Base-by-base conservation (phyloP, 1,284 basidiomycete genomes). In the Gymnopus androsaceus region DNA sequence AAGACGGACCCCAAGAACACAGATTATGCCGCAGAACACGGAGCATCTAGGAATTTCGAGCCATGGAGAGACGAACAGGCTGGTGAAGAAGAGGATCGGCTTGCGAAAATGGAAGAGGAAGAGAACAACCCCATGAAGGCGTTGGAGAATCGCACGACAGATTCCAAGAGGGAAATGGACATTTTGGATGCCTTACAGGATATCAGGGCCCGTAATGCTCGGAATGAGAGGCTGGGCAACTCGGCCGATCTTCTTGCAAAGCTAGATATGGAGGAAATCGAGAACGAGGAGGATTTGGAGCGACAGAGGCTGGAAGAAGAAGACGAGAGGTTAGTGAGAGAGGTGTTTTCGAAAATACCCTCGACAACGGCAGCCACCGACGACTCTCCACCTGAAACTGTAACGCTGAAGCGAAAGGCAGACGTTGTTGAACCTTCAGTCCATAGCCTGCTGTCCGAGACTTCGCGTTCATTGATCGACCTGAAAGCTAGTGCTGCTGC, bases 1-100 rank as follows among this genome's bases (percentile, higher is more conserved):
- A 98, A 98, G 73, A 99, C 96, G 0, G 97, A 99, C 70, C 97
- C 96, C 8, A 96, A 96, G 81, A 98, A 97, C 67, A 96, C 94
- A 1, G 95, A 98, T 71, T 98, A 97, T 66, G 63, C 80, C 12
- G 92, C 91, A 37, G 95, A 98, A 71, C 94, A 96, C 67, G 95
- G 95, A 31, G 95, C 95, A 25, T 92, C 88, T 7, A 85, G 95
- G 17, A 98, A 97, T 68, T 97, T 96, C 67, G 95, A 98, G 72
- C 91, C 91, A 12, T 94, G 92, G 92, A 73, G 92, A 64, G 91
- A 93, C 56, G 89, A 91, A 69, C 69, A 78, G 57, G 85, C 80
- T 0, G 84, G 78, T 1, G 83, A 90, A 61, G 87, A 90, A 63
- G 88, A 87, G 65, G 92, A 94, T 60, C 78, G 83, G 59, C 78